Evolutionary conservation across 306 rosid species (phyloP).

Genomic region (Inga leiocalycina): DNA sequence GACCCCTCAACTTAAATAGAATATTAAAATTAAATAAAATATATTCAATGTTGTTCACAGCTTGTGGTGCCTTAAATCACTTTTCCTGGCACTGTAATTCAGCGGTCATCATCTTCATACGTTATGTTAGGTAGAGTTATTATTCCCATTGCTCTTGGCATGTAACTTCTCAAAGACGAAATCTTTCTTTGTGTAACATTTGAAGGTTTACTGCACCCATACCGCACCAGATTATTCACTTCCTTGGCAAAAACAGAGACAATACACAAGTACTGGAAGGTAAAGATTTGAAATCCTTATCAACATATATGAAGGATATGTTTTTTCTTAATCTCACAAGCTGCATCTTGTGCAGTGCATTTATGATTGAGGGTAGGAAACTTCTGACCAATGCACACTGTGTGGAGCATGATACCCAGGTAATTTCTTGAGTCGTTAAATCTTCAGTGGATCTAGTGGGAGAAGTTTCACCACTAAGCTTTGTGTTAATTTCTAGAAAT

Average conservation of each 20-base stretch:
- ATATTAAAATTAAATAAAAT: slow-evolving; percentile 11
- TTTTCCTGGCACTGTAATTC: neutral
- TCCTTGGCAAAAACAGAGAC: slow-evolving; percentile 99
- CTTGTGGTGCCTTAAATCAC: slow-evolving; percentile 21
- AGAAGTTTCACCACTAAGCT: slow-evolving; percentile 9
- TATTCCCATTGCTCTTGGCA: slow-evolving; percentile 7
- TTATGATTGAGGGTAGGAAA: slow-evolving; percentile 85
- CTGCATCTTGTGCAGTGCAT: slow-evolving; percentile 73
- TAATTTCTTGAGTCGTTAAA: slow-evolving; percentile 37
- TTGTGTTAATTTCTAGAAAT: slow-evolving; percentile 19
- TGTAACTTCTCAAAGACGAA: slow-evolving; percentile 20
- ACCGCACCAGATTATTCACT: slow-evolving; percentile 96
- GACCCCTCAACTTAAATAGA: neutral
- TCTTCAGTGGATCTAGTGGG: slow-evolving; percentile 31
- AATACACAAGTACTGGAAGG: slow-evolving; percentile 96
- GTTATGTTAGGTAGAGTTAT: neutral
- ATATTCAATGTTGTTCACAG: slow-evolving; percentile 13
- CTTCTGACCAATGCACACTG: slow-evolving; percentile 97
- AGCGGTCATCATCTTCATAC: slow-evolving; percentile 8
- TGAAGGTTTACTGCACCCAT: slow-evolving; percentile 95
- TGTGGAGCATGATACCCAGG: slow-evolving; percentile 97
- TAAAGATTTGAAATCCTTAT: slow-evolving; percentile 47
- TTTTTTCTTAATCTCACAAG: slow-evolving; percentile 38
- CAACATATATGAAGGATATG: slow-evolving; percentile 7
- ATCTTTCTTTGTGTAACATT: slow-evolving; percentile 26